These are phyloP conservation scores for Leishmania braziliensis DNA, from an alignment of 208 protist genomes.

Conservation along the genomic window DNA sequence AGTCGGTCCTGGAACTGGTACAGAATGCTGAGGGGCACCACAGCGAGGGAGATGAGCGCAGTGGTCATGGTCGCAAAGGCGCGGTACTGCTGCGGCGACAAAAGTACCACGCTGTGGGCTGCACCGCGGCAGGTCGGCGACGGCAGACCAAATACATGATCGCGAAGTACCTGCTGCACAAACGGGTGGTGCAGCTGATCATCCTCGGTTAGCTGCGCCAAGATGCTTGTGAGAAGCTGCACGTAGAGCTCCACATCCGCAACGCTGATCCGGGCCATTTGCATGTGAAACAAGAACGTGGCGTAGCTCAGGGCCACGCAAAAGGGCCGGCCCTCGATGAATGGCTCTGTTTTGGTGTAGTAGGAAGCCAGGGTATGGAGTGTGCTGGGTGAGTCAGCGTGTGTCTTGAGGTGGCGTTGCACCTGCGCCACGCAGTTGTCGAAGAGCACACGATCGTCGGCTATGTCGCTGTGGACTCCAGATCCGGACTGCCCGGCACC, in stretches of 20 bases:
- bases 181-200: conserved; percentile 77
- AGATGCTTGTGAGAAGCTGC: conserved; percentile 69
- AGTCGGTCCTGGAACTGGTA: conserved; percentile 89
- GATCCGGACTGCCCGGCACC: not conserved
- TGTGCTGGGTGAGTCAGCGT: conserved; percentile 69
- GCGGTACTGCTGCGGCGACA: conserved; percentile 83
- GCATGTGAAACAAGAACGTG: conserved; percentile 91
- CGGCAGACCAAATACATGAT: conserved; percentile 85
- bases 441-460: conserved; percentile 66
- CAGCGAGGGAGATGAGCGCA: conserved; percentile 53
- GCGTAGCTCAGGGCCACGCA: conserved; percentile 88
- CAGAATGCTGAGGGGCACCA: conserved; percentile 70
- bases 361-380: conserved; percentile 87
- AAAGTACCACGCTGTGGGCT: conserved; percentile 81
- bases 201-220: conserved; percentile 69
- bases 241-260: conserved; percentile 86
- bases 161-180: conserved; percentile 81
- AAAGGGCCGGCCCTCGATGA: conserved; percentile 82
- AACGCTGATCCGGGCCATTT: conserved; percentile 87
- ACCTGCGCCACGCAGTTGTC: conserved; percentile 82
- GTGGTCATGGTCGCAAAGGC: conserved; percentile 75
- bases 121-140: conserved; percentile 72
- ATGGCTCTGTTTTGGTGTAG: conserved; percentile 77
- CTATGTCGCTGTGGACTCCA: conserved; percentile 21
- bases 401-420: conserved; percentile 78